Base-by-base conservation (phyloP, 2,329 filamentous ascomycete species). In the Remersonia thermophila region DNA sequence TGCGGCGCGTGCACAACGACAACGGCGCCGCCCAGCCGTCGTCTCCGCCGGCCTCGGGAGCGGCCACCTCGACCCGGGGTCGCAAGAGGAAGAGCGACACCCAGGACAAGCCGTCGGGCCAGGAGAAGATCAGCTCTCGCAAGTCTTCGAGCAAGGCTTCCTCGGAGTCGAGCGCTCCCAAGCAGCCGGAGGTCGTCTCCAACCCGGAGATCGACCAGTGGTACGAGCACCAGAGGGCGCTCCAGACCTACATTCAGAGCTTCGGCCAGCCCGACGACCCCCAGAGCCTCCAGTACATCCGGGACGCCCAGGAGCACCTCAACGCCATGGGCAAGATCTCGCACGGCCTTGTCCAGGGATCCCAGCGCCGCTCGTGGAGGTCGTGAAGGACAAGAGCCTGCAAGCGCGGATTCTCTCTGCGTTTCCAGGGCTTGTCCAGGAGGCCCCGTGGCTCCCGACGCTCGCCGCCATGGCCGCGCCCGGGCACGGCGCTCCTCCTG, bases 1-100 rank as follows among this genome's bases (percentile, higher is more conserved):
- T 95, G 87, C 84, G 85, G 63, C 80, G 89, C 44, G 87, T 95
- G 7, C 89, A 96, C 64, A 77, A 77, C 47, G 72, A 75, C 52
- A 50, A 48, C 32, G 44, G 48, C 27, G 36, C 47, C 26, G 33
- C 40, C 17, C 45, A 47, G 32, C 37, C 53, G 10, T 51, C 59
- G 29, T 61, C 56, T 16, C 66, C 68, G 25, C 61, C 64, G 7
- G 55, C 61, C 8, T 51, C 59, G 17, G 53, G 48, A 23, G 39
- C 43, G 17, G 43, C 45, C 32, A 43, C 51, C 18, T 47, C 47
- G 33, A 46, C 57, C 51, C 71, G 72, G 59, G 63, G 66, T 44
- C 67, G 70, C 47, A 74, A 74, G 66, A 62, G 70, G 41, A 75
- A 73, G 67, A 69, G 61, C 46, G 70, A 75, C 13, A 54, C 55